phyloP scores from a whole-genome alignment of 164 flowering plant genomes.

The Berberis vulgaris region DNA sequence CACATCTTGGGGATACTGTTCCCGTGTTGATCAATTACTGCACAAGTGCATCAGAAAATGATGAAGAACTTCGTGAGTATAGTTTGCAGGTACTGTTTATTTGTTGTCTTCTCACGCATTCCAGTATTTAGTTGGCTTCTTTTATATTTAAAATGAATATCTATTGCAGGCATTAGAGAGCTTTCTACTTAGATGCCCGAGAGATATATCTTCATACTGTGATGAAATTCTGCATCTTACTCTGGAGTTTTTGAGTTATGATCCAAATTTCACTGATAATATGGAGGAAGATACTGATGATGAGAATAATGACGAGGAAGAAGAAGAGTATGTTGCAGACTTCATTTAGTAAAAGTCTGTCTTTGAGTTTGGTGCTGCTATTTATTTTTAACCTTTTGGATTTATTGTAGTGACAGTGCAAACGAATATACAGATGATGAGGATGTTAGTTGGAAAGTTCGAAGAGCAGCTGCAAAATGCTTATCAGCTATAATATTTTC shows the following conservation, averaged over 20 bases:
- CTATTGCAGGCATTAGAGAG: conserved; percentile 84
- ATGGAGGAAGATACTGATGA: conserved; percentile 99
- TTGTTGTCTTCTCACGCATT: neutral
- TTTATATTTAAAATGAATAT: neutral
- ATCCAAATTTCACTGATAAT: conserved; percentile 94
- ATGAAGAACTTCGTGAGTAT: conserved; percentile 98
- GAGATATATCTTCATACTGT: conserved; percentile 81
- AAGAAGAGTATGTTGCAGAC: conserved; percentile 73
- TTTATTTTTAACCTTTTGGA: neutral
- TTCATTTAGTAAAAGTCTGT: neutral
- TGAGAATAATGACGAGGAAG: conserved; percentile 78
- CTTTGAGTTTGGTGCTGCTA: neutral
- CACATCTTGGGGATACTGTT: conserved; percentile 84
- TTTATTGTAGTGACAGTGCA: conserved; percentile 72
- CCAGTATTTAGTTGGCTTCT: neutral
- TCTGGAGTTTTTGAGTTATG: conserved; percentile 83
- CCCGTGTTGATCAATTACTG: conserved; percentile 81
- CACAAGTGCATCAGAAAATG: conserved; percentile 85
- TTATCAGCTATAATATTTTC: conserved; percentile 93
- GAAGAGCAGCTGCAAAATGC: conserved; percentile 98
- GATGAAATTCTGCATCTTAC: conserved; percentile 75
- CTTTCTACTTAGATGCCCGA: conserved; percentile 85
- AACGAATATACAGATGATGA: conserved; percentile 98
- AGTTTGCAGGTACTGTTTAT: conserved; percentile 72
- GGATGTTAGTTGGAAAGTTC: conserved; percentile 97